Conservation (phyloP, 805 yeast genomes). For the Suhomyces pyralidae region DNA sequence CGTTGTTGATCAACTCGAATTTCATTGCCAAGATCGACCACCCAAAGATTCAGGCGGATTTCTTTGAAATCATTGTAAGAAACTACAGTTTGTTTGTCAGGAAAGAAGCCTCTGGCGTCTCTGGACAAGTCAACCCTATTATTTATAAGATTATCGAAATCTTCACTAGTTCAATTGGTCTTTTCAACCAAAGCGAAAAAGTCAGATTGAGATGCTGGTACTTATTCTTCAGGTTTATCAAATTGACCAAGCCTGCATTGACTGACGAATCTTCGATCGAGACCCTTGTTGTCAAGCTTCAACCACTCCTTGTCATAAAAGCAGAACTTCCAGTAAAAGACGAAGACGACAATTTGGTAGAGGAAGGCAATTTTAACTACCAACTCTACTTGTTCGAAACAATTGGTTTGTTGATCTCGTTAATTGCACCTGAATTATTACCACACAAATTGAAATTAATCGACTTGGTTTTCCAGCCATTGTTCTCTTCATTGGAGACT, state of each 20-base stretch:
- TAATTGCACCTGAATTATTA: constrained; percentile 21
- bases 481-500: constrained; percentile 66
- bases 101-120: neutral
- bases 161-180: constrained; percentile 77
- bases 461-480: constrained; percentile 69
- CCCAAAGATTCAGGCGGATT: constrained; percentile 75
- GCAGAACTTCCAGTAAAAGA: constrained; percentile 55
- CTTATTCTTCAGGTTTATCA: constrained; percentile 77
- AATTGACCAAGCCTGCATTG: constrained; percentile 62
- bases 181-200: constrained; percentile 67
- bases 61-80: constrained; percentile 82
- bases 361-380: constrained; percentile 61
- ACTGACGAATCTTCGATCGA: constrained; percentile 49
- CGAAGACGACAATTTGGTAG: constrained; percentile 50
- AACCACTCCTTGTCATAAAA: constrained; percentile 61
- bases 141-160: constrained; percentile 65
- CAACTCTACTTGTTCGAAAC: constrained; percentile 86
- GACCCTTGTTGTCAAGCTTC: constrained; percentile 56
- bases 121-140: constrained; percentile 36
- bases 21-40: constrained; percentile 54
- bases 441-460: constrained; percentile 44
- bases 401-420: constrained; percentile 69
- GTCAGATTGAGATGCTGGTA: constrained; percentile 91
- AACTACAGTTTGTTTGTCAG: constrained; percentile 60
- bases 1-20: constrained; percentile 49